Base-by-base conservation (phyloP, 371 early-diverging fungal genomes). In the Mucor irregularis region DNA sequence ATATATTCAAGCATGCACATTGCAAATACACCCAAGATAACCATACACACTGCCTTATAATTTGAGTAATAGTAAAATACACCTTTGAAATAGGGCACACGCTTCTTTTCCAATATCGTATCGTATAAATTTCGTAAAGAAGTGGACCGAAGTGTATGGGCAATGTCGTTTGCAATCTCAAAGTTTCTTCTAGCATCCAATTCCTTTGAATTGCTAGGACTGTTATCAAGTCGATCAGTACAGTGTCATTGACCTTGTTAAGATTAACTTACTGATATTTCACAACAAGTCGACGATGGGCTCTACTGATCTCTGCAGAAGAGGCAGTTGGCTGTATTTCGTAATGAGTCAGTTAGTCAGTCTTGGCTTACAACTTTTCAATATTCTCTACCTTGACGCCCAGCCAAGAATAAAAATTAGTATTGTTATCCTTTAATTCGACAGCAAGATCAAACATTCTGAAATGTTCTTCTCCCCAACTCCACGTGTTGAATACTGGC, bases 391-490 rank as follows among this genome's bases (percentile, higher is more conserved):
- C 63, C 53, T 62, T 22, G 2, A 63, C 53, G 14, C 49, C 49
- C 25, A 63, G 31, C 52, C 58, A 57, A 10, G 31, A 21, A 33
- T 63, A 63, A 53, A 63, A 63, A 22, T 53, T 37, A n/a, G 54
- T 45, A 9, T 61, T 39, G 19, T 45, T 31, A 5, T 49, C 33
- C 16, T 43, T 52, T 24, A 49, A 30, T 21, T 35, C 33, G 7
- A 34, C 37, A 22, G 44, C 39, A 30, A 58, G 44, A 11, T 63
- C 63, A 58, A 63, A 47, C 8, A 63, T 6, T 7, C 43, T 29
- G 2, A 47, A 47, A 24, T 63, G 58, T 49, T 53, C 63, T 33
- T 63, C 43, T 57, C 49, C 14, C 63, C 63, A 63, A 31, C 49
- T 46, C 58, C 58, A 58, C 17, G 63, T 33, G 11, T 42, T 42